Evolutionary conservation across 768 basidiomycete species (phyloP).

Genomic region (Auricularia sp.): DNA sequence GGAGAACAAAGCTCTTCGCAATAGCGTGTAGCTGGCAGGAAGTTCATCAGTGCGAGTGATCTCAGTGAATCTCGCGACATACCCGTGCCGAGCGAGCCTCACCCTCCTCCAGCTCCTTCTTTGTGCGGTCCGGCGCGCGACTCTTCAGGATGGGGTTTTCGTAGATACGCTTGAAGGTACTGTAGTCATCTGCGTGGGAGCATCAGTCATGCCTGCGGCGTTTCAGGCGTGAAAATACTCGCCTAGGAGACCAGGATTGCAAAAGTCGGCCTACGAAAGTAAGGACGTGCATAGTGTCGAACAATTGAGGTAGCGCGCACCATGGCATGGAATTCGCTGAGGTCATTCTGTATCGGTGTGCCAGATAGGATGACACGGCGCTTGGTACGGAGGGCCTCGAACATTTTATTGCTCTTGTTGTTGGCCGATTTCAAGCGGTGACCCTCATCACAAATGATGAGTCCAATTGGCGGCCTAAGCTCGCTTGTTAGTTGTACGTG

Average conservation of each 20-base stretch:
- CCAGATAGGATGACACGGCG: conserved; percentile 86
- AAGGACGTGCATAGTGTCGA: neutral
- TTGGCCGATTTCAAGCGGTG: conserved; percentile 88
- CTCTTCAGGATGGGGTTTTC: conserved; percentile 82
- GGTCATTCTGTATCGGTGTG: conserved; percentile 94
- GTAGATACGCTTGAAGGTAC: conserved; percentile 68
- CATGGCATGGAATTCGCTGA: conserved; percentile 95
- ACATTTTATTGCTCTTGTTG: conserved; percentile 82
- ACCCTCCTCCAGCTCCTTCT: conserved; percentile 67
- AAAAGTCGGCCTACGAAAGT: conserved; percentile 66
- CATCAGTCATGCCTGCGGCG: neutral
- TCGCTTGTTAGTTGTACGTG: neutral
- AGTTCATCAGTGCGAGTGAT: neutral
- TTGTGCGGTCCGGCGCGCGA: conserved; percentile 62
- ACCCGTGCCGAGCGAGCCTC: conserved; percentile 72
- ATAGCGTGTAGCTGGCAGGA: conserved; percentile 49
- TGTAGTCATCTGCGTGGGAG: conserved; percentile 51
- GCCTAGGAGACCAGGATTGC: conserved; percentile 88
- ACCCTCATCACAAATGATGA: conserved; percentile 96
- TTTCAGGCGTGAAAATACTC: conserved; percentile 5
- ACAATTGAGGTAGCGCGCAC: conserved; percentile 31
- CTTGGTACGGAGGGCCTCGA: conserved; percentile 63
- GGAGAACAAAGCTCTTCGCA: conserved; percentile 82
- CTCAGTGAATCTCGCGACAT: neutral
- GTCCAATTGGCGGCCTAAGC: conserved; percentile 77